Conservation (phyloP, 2,329 filamentous ascomycete species). For the Fusarium sp. region DNA sequence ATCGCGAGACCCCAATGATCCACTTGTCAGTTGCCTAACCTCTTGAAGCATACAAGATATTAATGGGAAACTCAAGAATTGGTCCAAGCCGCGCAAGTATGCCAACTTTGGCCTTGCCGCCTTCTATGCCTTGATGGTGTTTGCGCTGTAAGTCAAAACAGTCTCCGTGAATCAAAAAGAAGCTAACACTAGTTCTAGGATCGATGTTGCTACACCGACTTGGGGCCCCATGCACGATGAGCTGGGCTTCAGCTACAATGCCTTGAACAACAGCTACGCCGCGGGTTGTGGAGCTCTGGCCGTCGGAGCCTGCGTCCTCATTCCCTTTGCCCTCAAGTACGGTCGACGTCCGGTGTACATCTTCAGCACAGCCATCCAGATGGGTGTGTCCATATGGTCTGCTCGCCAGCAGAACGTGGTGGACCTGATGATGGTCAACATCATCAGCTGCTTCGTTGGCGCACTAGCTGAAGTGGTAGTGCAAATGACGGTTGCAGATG, state of each 20-base stretch:
- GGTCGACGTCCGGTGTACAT: constrained; percentile 41
- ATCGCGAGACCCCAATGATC: constrained; percentile 15
- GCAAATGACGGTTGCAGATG: constrained; percentile 52
- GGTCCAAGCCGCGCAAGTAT: constrained; percentile 19
- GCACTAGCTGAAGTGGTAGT: constrained; percentile 54
- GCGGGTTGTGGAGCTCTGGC: constrained; percentile 31
- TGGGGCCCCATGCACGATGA: constrained; percentile 9
- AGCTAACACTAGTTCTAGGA: background rate
- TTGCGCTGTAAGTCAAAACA: constrained; percentile 67
- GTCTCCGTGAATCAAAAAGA: background rate
- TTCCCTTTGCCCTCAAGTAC: constrained; percentile 40
- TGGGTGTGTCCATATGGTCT: constrained; percentile 53
- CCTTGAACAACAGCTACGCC: constrained; percentile 6
- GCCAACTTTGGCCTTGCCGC: constrained; percentile 64
- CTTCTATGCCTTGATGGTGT: constrained; percentile 73
- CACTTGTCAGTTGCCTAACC: constrained; percentile 2
- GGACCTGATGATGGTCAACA: constrained; percentile 58
- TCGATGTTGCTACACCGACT: background rate
- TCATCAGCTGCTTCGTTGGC: constrained; percentile 50
- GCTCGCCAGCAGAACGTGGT: constrained; percentile 55
- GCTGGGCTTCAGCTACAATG: constrained; percentile 3
- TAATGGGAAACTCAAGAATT: background rate
- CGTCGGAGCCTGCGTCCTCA: constrained; percentile 36
- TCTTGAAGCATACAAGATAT: too few species aligned
- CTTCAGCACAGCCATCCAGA: constrained; percentile 53